phyloP scores from a whole-genome alignment of 2,329 filamentous ascomycete genomes.

The Acephala macrosclerotiorum region DNA sequence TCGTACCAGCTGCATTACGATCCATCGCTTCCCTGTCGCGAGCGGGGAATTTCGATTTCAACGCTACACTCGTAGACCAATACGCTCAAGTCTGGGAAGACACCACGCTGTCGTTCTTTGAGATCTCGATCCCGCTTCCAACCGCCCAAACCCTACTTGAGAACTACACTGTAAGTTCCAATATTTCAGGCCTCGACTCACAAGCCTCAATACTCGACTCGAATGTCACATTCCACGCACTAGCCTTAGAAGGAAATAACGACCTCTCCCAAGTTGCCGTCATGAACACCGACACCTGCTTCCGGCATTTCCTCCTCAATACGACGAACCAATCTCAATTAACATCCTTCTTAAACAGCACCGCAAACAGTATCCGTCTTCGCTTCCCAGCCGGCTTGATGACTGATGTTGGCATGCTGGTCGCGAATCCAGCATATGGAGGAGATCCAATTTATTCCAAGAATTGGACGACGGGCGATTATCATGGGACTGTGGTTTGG shows the following conservation, averaged over 20 bases:
- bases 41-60: slow-evolving; percentile 52
- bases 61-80: slow-evolving; percentile 52
- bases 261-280: slow-evolving; percentile 58
- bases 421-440: slow-evolving; percentile 68
- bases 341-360: slow-evolving; percentile 61
- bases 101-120: slow-evolving; percentile 63
- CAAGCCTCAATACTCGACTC: slow-evolving; percentile 51
- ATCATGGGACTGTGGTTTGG: slow-evolving; percentile 72
- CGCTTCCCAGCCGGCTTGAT: slow-evolving; percentile 66
- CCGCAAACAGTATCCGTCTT: slow-evolving; percentile 61
- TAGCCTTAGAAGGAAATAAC: slow-evolving; percentile 61
- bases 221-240: slow-evolving; percentile 60
- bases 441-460: slow-evolving; percentile 53
- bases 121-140: slow-evolving; percentile 51
- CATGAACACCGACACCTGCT: slow-evolving; percentile 71
- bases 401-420: slow-evolving; percentile 62
- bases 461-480: slow-evolving; percentile 64
- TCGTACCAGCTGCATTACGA: slow-evolving; percentile 66
- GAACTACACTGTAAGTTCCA: slow-evolving; percentile 53
- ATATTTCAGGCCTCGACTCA: slow-evolving; percentile 52
- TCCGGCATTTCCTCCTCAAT: slow-evolving; percentile 68
- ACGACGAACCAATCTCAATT: slow-evolving; percentile 63
- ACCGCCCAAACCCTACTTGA: slow-evolving; percentile 56
- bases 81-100: slow-evolving; percentile 70
- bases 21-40: slow-evolving; percentile 61